A percentile compares a stretch with the other conserved stretches of the same genome.
phyloP scores from a whole-genome alignment of 1,284 basidiomycete genomes.

The Ustilago esculenta region DNA sequence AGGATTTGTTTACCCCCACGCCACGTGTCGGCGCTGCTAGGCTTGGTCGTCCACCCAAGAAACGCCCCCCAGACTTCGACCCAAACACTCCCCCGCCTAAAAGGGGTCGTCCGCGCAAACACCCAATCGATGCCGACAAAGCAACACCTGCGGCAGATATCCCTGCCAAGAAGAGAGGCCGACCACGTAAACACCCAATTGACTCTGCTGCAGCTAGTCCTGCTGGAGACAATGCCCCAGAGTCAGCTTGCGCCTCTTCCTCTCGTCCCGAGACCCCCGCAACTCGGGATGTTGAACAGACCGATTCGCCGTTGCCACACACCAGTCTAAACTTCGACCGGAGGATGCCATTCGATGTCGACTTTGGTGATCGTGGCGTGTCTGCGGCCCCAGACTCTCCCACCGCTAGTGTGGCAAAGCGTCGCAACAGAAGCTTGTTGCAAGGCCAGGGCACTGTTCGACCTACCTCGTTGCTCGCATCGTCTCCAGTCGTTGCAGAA shows the following conservation, averaged over 20 bases:
- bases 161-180: neutral
- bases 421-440: constrained; percentile 7
- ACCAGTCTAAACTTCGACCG: neutral
- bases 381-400: constrained; percentile 16
- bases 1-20: constrained; percentile 18
- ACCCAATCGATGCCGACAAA: neutral
- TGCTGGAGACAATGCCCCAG: neutral
- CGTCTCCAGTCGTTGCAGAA: constrained; percentile 3
- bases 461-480: constrained; percentile 14
- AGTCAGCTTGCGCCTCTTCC: neutral
- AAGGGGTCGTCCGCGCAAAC: constrained; percentile 21
- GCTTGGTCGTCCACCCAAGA: constrained; percentile 19
- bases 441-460: neutral
- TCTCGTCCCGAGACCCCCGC: neutral
- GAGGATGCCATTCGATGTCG: neutral
- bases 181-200: constrained; percentile 16
- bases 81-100: constrained; percentile 7
- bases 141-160: neutral
- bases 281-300: neutral
- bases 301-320: neutral
- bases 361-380: neutral
- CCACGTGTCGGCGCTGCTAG: constrained; percentile 5
- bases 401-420: constrained; percentile 9
- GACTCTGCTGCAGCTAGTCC: constrained; percentile 2
- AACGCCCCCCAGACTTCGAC: constrained; percentile 8